These are phyloP conservation scores for Hirsutella minnesotensis DNA, from an alignment of 2,329 filamentous ascomycete species.

Conservation along the genomic window DNA sequence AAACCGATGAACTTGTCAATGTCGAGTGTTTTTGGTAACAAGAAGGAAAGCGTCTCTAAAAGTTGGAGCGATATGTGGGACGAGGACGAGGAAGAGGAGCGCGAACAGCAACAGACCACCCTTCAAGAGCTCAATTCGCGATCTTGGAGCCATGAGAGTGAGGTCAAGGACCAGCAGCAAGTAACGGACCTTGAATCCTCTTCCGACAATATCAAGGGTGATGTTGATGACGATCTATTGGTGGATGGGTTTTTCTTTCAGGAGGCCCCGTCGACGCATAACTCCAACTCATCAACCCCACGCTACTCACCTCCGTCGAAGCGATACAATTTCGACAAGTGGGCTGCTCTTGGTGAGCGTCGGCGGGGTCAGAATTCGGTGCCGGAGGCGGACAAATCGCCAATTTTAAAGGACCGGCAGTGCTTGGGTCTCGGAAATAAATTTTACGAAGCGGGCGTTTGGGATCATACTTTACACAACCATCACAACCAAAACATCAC, in stretches of 20 bases:
- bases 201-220: constrained; percentile 25
- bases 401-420: constrained; percentile 37
- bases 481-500: constrained; percentile 15
- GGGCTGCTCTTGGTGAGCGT: constrained; percentile 77
- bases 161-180: constrained; percentile 11
- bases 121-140: constrained; percentile 59
- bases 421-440: constrained; percentile 34
- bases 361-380: constrained; percentile 53
- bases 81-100: constrained; percentile 70
- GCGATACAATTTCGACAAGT: constrained; percentile 61
- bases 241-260: constrained; percentile 65
- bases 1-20: constrained; percentile 62
- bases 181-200: constrained; percentile 8
- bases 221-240: constrained; percentile 53
- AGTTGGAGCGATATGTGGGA: constrained; percentile 99
- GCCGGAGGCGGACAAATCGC: constrained; percentile 37
- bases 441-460: constrained; percentile 35
- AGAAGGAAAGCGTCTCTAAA: constrained; percentile 76
- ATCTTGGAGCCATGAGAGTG: constrained; percentile 70
- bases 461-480: constrained; percentile 31
- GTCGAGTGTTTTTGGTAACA: constrained; percentile 68
- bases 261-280: constrained; percentile 37
- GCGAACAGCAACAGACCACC: constrained; percentile 47
- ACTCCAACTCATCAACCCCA: constrained; percentile 25
- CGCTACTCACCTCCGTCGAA: constrained; percentile 58